Evolutionary conservation across 805 yeast species (phyloP), one percentile per base, ranked within the genome.

Genomic region (Alloascoidea africana): DNA sequence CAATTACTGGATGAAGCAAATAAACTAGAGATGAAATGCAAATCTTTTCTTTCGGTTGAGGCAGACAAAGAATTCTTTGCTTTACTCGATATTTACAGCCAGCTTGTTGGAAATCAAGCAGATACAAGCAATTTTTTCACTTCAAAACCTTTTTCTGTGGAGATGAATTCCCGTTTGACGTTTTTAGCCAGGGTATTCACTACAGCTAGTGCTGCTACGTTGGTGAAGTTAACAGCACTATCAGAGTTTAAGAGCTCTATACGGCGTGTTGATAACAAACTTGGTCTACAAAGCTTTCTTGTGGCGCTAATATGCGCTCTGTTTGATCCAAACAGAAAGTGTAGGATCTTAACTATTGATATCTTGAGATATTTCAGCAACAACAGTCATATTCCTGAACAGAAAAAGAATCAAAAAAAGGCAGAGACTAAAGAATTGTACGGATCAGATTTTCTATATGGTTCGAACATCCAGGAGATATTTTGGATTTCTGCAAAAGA

Each of bases 401-500:
- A 8, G 8, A 23, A 23, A 23, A 23, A 23, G n/a, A 23, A 23
- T 8, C 8, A 8, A 8, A 23, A 23, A 23, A 23, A 23, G n/a
- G 8, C 30, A 23, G n/a, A n/a, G 8, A n/a, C 8, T 8, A 8
- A 8, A 8, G 30, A 23, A 23, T 23, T 23, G n/a, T 23, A 8
- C n/a, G 30, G 30, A 8, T 8, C 13, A 8, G n/a, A 23, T 8
- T 23, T 23, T 23, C n/a, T 23, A 23, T 23, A 23, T 23, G 30
- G 30, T 23, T 23, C 30, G n/a, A 23, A 23, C 2, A 48, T 59
- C 8, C 58, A 63, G 14, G 54, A 80, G 37, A 70, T 78, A 17
- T 63, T 83, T 17, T 60, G 62, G 59, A 48, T 62, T 4, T 58
- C 77, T 16, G 79, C 85, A 27, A 69, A 69, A 35, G 94, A 85